These are phyloP conservation scores for Vitis hybrid DNA, from an alignment of 177 flowering plant species.

Conservation along the genomic window DNA sequence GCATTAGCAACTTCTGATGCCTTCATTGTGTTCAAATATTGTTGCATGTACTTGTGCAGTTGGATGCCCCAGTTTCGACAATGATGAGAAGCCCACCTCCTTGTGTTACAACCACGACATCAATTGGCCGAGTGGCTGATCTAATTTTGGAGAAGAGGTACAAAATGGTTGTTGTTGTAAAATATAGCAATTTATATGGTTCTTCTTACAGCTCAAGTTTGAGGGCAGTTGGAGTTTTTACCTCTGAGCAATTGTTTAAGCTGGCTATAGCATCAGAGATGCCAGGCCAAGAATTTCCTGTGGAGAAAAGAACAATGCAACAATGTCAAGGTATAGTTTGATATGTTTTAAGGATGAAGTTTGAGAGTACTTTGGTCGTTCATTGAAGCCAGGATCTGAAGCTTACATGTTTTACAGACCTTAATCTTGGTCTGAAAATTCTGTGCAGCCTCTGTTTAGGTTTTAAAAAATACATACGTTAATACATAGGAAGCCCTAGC, in stretches of 20 bases:
- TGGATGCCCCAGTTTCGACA: conserved; percentile 52
- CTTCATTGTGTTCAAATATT: background rate
- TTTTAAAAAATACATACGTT: too few species aligned
- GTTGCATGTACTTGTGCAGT: conserved; percentile 30
- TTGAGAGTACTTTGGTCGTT: too few species aligned
- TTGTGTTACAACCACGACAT: conserved; percentile 47
- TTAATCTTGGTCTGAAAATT: too few species aligned
- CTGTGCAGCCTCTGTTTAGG: too few species aligned
- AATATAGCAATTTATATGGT: conserved; percentile 27
- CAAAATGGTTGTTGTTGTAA: conserved; percentile 66
- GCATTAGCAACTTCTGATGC: background rate
- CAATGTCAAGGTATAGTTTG: too few species aligned
- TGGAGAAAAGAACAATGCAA: too few species aligned
- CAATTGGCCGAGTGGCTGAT: conserved; percentile 58
- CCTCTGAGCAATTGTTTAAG: conserved; percentile 39
- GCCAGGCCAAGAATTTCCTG: conserved; percentile 4
- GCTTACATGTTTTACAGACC: too few species aligned
- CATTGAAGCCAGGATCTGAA: too few species aligned
- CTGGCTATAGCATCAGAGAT: conserved; percentile 23
- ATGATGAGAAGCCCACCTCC: conserved; percentile 77
- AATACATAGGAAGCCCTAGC: too few species aligned
- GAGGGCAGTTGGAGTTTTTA: conserved; percentile 62
- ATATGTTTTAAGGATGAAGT: too few species aligned
- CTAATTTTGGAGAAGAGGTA: conserved; percentile 56
- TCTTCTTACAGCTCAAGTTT: conserved; percentile 34